Base-by-base conservation (phyloP, 73 alveolate genomes). In the Stentor coeruleus region DNA sequence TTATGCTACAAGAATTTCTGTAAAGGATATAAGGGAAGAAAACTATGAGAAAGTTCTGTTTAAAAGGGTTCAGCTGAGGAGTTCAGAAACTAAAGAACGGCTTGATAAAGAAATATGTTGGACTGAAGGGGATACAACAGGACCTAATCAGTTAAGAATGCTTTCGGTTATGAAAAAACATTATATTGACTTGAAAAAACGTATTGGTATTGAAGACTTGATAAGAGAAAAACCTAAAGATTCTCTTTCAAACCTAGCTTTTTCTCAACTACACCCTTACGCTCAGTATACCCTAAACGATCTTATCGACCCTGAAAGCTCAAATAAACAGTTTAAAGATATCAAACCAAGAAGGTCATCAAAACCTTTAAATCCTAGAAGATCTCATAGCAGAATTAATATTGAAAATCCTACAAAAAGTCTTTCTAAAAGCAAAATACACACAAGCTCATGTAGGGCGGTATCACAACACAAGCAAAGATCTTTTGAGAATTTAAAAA, bases 21-120 rank as follows among this genome's bases (percentile, higher is more conserved):
- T 39, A 38, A 35, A 40, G 14, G 55, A 35, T 26, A 66, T 66
- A 1, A 40, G n/a, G 2, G 14, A 28, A 40, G 15, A 26, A 28
- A 33, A 66, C 41, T 0, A 26, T 14, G 79, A 66, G n/a, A 57
- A 57, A 57, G 49, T 66, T 66, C 79, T 26, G n/a, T 66, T 66
- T 66, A 66, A 66, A 33, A 66, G 39, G 2, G 79, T 66, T 2
- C 40, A 31, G n/a, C 37, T 66, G 1, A 66, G 40, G 11, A 66
- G 37, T 66, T 20, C 37, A 15, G n/a, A 33, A 1, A 66, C 26
- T 15, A 66, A 66, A 33, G 79, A 66, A 0, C 20, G 33, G 33
- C 37, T 66, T 20, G 33, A 66, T 2, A 40, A 66, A 66, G 79
- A 66, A 26, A 20, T 66, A 2, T 15, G 33, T 28, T 28, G 33